Evolutionary conservation across 2,329 filamentous ascomycete genomes (phyloP).

Genomic region (Apiospora hydei): DNA sequence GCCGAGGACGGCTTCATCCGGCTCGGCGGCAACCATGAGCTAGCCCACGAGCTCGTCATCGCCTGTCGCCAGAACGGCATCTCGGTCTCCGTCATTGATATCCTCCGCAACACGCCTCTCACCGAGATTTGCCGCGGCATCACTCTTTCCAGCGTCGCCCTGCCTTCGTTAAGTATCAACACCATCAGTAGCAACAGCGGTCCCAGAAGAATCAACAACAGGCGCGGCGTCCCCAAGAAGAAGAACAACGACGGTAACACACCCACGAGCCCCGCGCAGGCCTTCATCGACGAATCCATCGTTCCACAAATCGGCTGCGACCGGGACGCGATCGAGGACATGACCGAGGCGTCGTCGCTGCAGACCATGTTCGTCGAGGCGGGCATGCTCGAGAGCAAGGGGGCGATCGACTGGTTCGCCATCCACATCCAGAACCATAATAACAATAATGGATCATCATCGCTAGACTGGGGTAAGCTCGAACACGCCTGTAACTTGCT

Average conservation of each 20-base stretch:
- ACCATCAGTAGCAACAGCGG: neutral
- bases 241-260: conserved; percentile 9
- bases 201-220: neutral
- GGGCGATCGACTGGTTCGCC: conserved; percentile 56
- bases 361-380: conserved; percentile 58
- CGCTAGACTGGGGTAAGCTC: conserved; percentile 49
- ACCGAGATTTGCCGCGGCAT: conserved; percentile 52
- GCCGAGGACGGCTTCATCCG: conserved; percentile 54
- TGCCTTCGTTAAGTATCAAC: neutral
- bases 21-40: conserved; percentile 54
- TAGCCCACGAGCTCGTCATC: conserved; percentile 53
- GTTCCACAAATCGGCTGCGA: conserved; percentile 52
- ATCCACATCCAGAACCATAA: conserved; percentile 50
- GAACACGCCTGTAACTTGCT: conserved; percentile 56
- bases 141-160: conserved; percentile 25
- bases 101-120: conserved; percentile 51
- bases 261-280: conserved; percentile 29
- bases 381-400: conserved; percentile 51
- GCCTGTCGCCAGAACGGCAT: conserved; percentile 53
- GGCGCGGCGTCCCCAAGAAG: neutral
- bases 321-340: conserved; percentile 52
- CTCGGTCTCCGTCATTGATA: conserved; percentile 49
- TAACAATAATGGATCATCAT: conserved; percentile 43
- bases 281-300: conserved; percentile 50
- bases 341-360: conserved; percentile 55